Evolutionary conservation across 1,284 basidiomycete species (phyloP).

Genomic region (Tylopilus orsonianus): DNA sequence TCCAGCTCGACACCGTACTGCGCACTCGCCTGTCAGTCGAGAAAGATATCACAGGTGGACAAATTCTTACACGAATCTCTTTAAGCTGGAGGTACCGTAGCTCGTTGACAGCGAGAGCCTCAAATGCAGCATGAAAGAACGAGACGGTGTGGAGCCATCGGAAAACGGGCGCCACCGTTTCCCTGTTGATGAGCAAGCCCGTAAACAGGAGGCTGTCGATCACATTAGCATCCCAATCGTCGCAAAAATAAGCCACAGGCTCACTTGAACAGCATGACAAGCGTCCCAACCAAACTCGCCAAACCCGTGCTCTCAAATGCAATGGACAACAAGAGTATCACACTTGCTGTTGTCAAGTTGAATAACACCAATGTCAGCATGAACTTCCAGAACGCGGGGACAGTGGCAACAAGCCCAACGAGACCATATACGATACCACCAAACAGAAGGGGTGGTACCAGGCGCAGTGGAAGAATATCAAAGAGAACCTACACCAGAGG

Average conservation of each 20-base stretch:
- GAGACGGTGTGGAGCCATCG: constrained; percentile 89
- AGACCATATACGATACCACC: constrained; percentile 93
- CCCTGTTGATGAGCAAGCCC: constrained; percentile 91
- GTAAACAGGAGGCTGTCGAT: constrained; percentile 85
- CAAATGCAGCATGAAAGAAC: constrained; percentile 99
- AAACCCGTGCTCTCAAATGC: constrained; percentile 84
- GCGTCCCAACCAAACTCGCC: constrained; percentile 89
- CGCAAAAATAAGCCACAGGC: constrained; percentile 33
- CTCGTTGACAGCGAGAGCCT: constrained; percentile 95
- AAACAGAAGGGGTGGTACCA: constrained; percentile 92
- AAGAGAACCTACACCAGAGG: constrained; percentile 71
- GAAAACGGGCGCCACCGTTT: constrained; percentile 71
- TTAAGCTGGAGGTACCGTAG: constrained; percentile 90
- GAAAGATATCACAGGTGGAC: neutral
- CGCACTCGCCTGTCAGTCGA: constrained; percentile 12
- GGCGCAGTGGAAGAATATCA: constrained; percentile 90
- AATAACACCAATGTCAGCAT: constrained; percentile 92
- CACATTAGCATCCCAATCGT: constrained; percentile 1
- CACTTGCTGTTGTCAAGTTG: constrained; percentile 91
- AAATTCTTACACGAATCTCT: constrained; percentile 71
- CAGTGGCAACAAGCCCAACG: constrained; percentile 89
- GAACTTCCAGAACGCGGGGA: constrained; percentile 96
- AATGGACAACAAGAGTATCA: constrained; percentile 88
- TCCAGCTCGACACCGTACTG: constrained; percentile 93
- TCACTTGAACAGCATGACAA: constrained; percentile 98